Evolutionary conservation across 441 rosid species (phyloP), one percentile per base, ranked within the genome.

Genomic region (Pelargonium citronellum): DNA sequence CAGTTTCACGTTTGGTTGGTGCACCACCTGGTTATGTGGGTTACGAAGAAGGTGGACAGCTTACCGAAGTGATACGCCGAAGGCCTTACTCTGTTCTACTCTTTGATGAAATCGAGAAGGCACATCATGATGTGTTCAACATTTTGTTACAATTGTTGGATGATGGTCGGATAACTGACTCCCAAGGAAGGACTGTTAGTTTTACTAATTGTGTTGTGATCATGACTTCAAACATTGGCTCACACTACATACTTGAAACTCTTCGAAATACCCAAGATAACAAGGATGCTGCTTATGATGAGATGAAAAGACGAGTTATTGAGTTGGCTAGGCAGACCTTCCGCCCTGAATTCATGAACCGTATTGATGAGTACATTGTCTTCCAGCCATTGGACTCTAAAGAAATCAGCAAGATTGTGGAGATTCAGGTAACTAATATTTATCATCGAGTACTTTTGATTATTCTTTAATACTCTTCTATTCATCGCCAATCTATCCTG

Each of bases 21-120:
- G 91, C 99, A 0, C 98, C 99, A 27, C 98, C 99, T 34, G 98
- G 99, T 49, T 95, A 95, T 78, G 99, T 95, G 66, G 99, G 99
- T 64, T 92, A 92, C 77, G 86, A 97, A 0, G 98, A 92, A 76
- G 99, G 99, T 67, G 99, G 99, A 60, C 98, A 92, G 86, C 77
- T 92, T 69, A 95, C 99, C 0, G 99, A 95, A 82, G 99, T 97
- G 19, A 98, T 95, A 69, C 80, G 99, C 67, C 97, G 98, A 10
- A 89, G 96, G 68, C 99, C 98, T 0, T 92, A 91, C 75, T 91
- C 93, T 1, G 95, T 95, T 0, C 93, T 95, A 9, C 89, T 95
- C 68, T 92, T 92, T 70, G 99, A 95, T 53, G 99, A 95, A 83
- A 92, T 95, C 9, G 99, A 95, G 79, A 95, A 95, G 82, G 99